phyloP scores from a whole-genome alignment of 176 grass and related monocot genomes.

The Paspalum notatum region DNA sequence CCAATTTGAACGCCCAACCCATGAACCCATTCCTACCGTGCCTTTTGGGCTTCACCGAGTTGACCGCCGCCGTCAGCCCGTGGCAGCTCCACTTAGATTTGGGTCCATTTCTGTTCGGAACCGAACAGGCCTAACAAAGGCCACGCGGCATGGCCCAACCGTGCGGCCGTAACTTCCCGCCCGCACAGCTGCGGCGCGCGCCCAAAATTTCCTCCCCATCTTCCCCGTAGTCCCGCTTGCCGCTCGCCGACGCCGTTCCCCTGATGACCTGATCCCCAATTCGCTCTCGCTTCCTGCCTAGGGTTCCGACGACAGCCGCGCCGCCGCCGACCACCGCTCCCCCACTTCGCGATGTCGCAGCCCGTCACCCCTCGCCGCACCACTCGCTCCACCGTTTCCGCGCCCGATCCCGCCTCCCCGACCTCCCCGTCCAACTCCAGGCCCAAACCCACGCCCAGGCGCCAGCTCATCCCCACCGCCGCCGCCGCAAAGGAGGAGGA shows the following conservation, averaged over 20 bases:
- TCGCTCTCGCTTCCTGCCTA: neutral
- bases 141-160: neutral
- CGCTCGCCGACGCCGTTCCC: slow-evolving; percentile 36
- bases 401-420: slow-evolving; percentile 8
- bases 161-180: neutral
- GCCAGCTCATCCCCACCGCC: neutral
- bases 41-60: neutral
- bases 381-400: slow-evolving; percentile 42
- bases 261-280: neutral
- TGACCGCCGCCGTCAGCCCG: neutral
- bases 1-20: too few species aligned
- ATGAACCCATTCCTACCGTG: too few species aligned
- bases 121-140: too few species aligned
- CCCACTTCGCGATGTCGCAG: slow-evolving; percentile 43
- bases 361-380: slow-evolving; percentile 49
- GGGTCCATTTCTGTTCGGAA: neutral
- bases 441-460: slow-evolving; percentile 27
- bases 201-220: slow-evolving; percentile 15
- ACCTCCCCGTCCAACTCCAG: slow-evolving; percentile 44
- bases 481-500: neutral
- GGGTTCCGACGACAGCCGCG: slow-evolving; percentile 35
- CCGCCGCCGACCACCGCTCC: slow-evolving; percentile 3
- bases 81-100: neutral
- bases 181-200: neutral
- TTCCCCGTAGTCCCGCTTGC: slow-evolving; percentile 5